These are phyloP conservation scores for Apostasia shenzhenica DNA, from an alignment of 106 monocot genomes.

Conservation along the genomic window DNA sequence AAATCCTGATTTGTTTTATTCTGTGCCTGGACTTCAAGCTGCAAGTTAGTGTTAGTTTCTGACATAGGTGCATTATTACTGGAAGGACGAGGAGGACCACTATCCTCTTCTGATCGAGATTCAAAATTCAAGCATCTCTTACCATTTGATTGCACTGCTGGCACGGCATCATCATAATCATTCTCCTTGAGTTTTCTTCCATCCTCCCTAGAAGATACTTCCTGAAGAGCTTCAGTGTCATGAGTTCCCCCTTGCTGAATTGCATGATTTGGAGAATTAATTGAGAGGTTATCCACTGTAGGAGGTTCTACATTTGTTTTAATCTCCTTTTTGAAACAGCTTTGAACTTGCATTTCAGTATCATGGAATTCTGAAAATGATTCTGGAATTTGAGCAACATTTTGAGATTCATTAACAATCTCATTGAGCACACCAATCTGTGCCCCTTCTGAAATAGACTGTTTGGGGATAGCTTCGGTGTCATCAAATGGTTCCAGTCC, in stretches of 20 bases:
- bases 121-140: constrained; percentile 4
- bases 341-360: constrained; percentile 12
- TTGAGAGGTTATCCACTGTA: constrained; percentile 19
- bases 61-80: constrained; percentile 1
- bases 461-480: constrained; percentile 12
- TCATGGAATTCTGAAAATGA: constrained; percentile 11
- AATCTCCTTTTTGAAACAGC: background rate
- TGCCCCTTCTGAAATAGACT: constrained; percentile 10
- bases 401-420: constrained; percentile 12
- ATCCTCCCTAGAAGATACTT: background rate
- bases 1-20: constrained; percentile 5
- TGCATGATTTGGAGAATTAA: constrained; percentile 12
- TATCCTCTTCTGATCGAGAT: constrained; percentile 11
- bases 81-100: constrained; percentile 9
- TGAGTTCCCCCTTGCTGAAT: background rate
- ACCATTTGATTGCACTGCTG: constrained; percentile 6
- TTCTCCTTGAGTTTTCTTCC: constrained; percentile 4
- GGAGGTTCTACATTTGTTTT: constrained; percentile 8
- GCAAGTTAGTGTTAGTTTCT: background rate
- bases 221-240: constrained; percentile 14
- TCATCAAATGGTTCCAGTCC: background rate
- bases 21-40: constrained; percentile 6
- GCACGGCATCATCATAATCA: constrained; percentile 4
- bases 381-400: constrained; percentile 9
- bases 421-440: constrained; percentile 7